phyloP scores from a whole-genome alignment of 805 yeast genomes.

The Kodamaea lidongshanica region DNA sequence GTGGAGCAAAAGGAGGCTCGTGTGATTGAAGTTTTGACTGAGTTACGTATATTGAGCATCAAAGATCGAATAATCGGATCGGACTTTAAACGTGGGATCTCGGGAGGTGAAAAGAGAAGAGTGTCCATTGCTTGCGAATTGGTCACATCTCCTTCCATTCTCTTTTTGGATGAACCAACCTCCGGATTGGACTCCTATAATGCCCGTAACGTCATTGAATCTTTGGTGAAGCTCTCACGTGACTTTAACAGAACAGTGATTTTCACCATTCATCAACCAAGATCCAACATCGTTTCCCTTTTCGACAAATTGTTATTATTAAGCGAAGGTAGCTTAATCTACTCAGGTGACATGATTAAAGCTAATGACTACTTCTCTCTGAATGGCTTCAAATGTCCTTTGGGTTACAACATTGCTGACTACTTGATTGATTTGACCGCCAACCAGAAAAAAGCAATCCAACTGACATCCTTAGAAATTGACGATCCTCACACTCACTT shows the following conservation, averaged over 20 bases:
- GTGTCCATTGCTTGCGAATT: constrained; percentile 92
- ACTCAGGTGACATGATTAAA: constrained; percentile 75
- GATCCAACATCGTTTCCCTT: constrained; percentile 88
- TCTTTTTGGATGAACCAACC: constrained; percentile 88
- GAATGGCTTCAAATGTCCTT: constrained; percentile 78
- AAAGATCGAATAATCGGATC: constrained; percentile 85
- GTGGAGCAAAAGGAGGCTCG: constrained; percentile 63
- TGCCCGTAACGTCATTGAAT: constrained; percentile 85
- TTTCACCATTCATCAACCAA: constrained; percentile 94
- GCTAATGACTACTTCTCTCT: constrained; percentile 70
- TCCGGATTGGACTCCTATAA: constrained; percentile 93
- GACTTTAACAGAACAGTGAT: constrained; percentile 82
- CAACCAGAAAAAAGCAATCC: constrained; percentile 39
- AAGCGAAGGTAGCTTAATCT: constrained; percentile 80
- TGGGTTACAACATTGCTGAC: constrained; percentile 91
- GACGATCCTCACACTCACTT: constrained; percentile 26
- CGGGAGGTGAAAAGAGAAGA: constrained; percentile 88
- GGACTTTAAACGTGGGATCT: constrained; percentile 83
- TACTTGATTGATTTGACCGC: constrained; percentile 87
- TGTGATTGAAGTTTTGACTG: constrained; percentile 79
- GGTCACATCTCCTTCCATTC: constrained; percentile 79
- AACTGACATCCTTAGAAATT: constrained; percentile 15
- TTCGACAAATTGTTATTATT: constrained; percentile 78
- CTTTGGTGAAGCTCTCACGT: constrained; percentile 71
- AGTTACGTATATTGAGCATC: constrained; percentile 75